These are phyloP conservation scores for Aristolochia contorta DNA, from an alignment of 164 flowering plant species.

Conservation along the genomic window DNA sequence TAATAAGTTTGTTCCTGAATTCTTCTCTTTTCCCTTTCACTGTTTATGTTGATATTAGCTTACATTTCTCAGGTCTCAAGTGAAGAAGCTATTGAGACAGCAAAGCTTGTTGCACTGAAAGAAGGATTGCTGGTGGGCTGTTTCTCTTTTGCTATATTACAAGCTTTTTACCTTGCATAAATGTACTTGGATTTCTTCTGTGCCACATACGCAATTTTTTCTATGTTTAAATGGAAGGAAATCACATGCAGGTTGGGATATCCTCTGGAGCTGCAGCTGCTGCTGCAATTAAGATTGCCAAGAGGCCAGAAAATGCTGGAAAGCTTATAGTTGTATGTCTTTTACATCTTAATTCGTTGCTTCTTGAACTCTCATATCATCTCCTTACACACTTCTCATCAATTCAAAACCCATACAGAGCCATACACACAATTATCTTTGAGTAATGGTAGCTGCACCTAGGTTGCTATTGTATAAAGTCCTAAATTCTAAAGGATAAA, in stretches of 20 bases:
- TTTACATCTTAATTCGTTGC: not conserved
- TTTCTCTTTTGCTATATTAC: not conserved
- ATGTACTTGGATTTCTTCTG: not conserved
- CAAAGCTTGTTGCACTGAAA: conserved; percentile 11
- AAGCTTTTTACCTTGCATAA: not conserved
- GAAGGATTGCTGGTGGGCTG: conserved; percentile 11
- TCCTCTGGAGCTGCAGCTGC: conserved; percentile 24
- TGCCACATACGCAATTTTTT: not conserved
- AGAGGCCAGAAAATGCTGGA: conserved; percentile 75
- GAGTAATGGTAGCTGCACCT: too few species aligned
- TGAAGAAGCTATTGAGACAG: conserved; percentile 13
- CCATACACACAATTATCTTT: too few species aligned
- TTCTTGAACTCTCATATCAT: not conserved
- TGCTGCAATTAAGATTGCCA: conserved; percentile 21
- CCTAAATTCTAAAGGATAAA: too few species aligned
- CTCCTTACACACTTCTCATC: not conserved
- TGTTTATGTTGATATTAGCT: not conserved
- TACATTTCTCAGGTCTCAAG: conserved; percentile 7
- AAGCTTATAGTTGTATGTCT: conserved; percentile 78
- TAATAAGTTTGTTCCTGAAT: not conserved
- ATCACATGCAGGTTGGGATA: conserved; percentile 17
- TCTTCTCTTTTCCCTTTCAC: not conserved
- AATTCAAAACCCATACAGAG: too few species aligned
- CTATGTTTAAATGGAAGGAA: conserved; percentile 1
- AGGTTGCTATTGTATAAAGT: too few species aligned